These are phyloP conservation scores for Tylopilus sp. DNA, from an alignment of 768 basidiomycete species.

Conservation along the genomic window DNA sequence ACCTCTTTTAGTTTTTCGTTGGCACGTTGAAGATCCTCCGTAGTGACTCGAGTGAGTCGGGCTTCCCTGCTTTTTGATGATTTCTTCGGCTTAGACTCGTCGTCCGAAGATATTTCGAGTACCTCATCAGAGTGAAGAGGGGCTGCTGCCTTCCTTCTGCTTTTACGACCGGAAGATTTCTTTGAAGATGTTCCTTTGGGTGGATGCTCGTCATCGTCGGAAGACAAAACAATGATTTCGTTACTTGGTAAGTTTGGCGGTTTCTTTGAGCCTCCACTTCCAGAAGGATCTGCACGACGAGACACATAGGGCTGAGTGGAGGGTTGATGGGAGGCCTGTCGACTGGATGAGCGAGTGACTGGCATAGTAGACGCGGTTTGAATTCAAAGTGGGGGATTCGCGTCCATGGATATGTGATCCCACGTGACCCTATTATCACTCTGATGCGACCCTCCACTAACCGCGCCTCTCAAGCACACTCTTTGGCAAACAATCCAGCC, in stretches of 20 bases:
- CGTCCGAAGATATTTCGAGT: slow-evolving; percentile 59
- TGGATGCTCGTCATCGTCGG: slow-evolving; percentile 29
- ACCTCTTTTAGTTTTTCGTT: slow-evolving; percentile 46
- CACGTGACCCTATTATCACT: neutral
- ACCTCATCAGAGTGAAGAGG: slow-evolving; percentile 33
- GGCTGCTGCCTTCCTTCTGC: slow-evolving; percentile 20
- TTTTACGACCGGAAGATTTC: slow-evolving; percentile 1
- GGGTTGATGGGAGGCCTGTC: slow-evolving; percentile 6
- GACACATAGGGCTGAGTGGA: slow-evolving; percentile 2
- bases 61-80: slow-evolving; percentile 10
- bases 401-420: slow-evolving; percentile 2
- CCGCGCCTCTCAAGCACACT: slow-evolving; percentile 48
- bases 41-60: slow-evolving; percentile 13
- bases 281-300: slow-evolving; percentile 7
- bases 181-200: slow-evolving; percentile 20
- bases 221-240: slow-evolving; percentile 33
- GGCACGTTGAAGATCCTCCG: slow-evolving; percentile 35
- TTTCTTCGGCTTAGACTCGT: slow-evolving; percentile 32
- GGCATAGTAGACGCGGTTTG: slow-evolving; percentile 22
- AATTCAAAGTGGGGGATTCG: slow-evolving; percentile 9
- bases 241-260: slow-evolving; percentile 14
- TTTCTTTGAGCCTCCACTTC: slow-evolving; percentile 12
- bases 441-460: slow-evolving; percentile 18
- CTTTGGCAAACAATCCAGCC: slow-evolving; percentile 41
- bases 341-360: slow-evolving; percentile 28